A percentile compares a stretch with the other conserved stretches of the same genome.
Conservation (phyloP, 2,329 filamentous ascomycete species). For the Lachnellula subtilissima region DNA sequence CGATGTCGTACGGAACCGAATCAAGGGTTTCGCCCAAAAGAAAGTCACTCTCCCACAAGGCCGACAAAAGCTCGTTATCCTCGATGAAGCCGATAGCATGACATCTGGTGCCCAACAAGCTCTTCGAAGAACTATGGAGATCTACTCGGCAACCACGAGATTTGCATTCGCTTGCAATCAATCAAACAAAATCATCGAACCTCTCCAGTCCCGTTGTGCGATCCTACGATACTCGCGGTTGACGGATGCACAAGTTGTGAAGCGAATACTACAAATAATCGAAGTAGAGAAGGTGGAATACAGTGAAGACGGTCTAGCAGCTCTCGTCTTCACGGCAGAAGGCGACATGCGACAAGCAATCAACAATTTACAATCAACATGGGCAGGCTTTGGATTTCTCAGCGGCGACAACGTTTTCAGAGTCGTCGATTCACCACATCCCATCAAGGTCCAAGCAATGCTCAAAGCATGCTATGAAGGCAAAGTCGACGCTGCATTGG, state of each 20-base stretch:
- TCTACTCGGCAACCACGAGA: constrained; percentile 91
- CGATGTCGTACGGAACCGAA: constrained; percentile 92
- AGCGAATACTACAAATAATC: constrained; percentile 85
- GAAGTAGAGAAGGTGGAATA: constrained; percentile 87
- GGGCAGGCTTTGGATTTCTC: constrained; percentile 93
- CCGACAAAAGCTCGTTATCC: constrained; percentile 91
- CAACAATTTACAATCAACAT: constrained; percentile 94
- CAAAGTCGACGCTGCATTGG: constrained; percentile 81
- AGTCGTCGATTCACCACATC: constrained; percentile 94
- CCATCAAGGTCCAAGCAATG: constrained; percentile 98
- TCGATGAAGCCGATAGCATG: constrained; percentile 98
- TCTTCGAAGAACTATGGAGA: constrained; percentile 94
- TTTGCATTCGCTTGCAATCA: constrained; percentile 99
- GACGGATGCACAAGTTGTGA: constrained; percentile 88
- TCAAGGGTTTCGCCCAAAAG: constrained; percentile 98
- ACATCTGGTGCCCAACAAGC: constrained; percentile 95
- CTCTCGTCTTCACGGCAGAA: constrained; percentile 95
- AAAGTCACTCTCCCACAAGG: constrained; percentile 92
- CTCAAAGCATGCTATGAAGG: constrained; percentile 94
- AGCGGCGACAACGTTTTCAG: constrained; percentile 97
- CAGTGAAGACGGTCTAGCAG: constrained; percentile 88
- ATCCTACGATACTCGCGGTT: constrained; percentile 91
- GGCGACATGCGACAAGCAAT: constrained; percentile 99
- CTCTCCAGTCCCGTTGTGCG: constrained; percentile 93
- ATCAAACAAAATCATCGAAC: constrained; percentile 99